A percentile compares a stretch with the other conserved stretches of the same genome.
phyloP scores from a whole-genome alignment of 257 asterid species.

The Plantago elongata region DNA sequence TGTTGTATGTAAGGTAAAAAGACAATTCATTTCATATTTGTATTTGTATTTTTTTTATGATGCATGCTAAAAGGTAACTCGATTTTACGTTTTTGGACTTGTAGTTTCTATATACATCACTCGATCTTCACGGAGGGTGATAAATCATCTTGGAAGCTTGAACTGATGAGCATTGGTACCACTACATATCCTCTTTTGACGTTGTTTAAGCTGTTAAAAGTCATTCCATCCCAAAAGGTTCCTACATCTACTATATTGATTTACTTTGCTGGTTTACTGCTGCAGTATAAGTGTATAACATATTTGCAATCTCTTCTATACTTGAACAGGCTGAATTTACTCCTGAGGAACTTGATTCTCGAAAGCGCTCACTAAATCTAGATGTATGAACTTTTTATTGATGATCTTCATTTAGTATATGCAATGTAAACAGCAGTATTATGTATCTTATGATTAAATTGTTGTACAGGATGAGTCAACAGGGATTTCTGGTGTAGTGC shows the following conservation, averaged over 20 bases:
- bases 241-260: constrained; percentile 1
- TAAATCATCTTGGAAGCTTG: constrained; percentile 75
- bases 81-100: constrained; percentile 11
- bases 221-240: constrained; percentile 63
- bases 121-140: constrained; percentile 48
- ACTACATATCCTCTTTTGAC: constrained; percentile 67
- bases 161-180: constrained; percentile 45
- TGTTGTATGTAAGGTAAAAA: constrained; percentile 79
- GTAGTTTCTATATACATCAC: constrained; percentile 74
- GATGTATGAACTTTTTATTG: constrained; percentile 27
- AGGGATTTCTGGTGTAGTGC: constrained; percentile 27
- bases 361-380: constrained; percentile 52
- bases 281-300: too few species aligned
- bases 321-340: constrained; percentile 68
- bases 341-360: constrained; percentile 74
- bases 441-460: neutral
- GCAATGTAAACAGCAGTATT: neutral
- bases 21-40: neutral
- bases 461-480: constrained; percentile 39
- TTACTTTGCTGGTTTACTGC: neutral
- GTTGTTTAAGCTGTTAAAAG: constrained; percentile 54
- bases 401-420: neutral
- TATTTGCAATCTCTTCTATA: neutral
- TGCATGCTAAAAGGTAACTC: neutral
- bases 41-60: neutral